These are phyloP conservation scores for Hippophae rhamnoides DNA, from an alignment of 306 rosid species.

Conservation along the genomic window DNA sequence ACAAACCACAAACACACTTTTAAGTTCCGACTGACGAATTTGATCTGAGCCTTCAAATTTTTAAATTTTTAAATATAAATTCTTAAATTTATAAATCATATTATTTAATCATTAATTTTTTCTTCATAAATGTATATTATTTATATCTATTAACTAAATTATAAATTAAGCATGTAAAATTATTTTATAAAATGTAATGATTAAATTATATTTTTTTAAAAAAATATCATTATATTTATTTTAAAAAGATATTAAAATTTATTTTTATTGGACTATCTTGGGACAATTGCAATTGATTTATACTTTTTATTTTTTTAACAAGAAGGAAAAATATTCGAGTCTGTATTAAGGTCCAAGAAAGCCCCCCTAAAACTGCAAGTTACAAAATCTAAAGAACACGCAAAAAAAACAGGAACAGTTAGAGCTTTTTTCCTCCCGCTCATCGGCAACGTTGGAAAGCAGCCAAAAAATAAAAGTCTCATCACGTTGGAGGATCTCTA, in stretches of 20 bases:
- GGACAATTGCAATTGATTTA: not conserved
- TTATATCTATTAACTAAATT: too few relatives aligned
- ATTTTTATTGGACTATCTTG: not conserved
- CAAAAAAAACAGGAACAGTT: not conserved
- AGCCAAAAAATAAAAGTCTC: constrained; percentile 19
- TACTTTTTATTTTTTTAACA: not conserved
- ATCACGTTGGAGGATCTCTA: constrained; percentile 18
- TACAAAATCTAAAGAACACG: constrained; percentile 20
- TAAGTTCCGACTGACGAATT: too few relatives aligned
- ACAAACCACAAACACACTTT: too few relatives aligned
- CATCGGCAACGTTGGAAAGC: not conserved
- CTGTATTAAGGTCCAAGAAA: constrained; percentile 33
- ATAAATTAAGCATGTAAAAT: too few relatives aligned
- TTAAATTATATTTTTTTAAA: too few relatives aligned
- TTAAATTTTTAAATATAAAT: too few relatives aligned
- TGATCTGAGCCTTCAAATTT: too few relatives aligned
- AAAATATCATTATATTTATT: too few relatives aligned
- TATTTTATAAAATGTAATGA: too few relatives aligned
- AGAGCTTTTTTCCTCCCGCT: not conserved
- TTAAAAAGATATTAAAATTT: not conserved
- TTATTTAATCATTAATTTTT: too few relatives aligned
- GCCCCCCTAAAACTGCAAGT: constrained; percentile 9
- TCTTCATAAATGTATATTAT: too few relatives aligned
- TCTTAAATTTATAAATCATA: too few relatives aligned
- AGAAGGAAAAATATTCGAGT: constrained; percentile 25